These are phyloP conservation scores for Linaria vulgaris DNA, from an alignment of 257 asterid genomes.

Conservation along the genomic window DNA sequence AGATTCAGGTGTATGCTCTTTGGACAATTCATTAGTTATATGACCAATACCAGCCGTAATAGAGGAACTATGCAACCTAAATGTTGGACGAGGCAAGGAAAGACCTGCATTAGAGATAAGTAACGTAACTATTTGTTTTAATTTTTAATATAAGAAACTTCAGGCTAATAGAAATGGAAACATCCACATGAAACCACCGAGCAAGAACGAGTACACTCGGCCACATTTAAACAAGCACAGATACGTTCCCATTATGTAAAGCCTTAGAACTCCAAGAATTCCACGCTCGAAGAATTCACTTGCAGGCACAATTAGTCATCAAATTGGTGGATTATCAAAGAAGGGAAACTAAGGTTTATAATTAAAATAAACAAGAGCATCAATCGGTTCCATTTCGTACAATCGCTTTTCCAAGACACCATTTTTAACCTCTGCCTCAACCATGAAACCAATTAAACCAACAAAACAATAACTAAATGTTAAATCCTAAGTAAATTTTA, in stretches of 20 bases:
- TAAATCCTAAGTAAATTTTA: too few species aligned
- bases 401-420: too few species aligned
- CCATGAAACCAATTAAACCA: too few species aligned
- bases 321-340: too few species aligned
- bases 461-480: too few species aligned
- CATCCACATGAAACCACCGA: neutral
- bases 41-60: constrained; percentile 41
- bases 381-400: too few species aligned
- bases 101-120: constrained; percentile 35
- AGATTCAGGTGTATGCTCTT: constrained; percentile 34
- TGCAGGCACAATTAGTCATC: neutral
- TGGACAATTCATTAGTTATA: constrained; percentile 33
- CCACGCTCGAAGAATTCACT: too few species aligned
- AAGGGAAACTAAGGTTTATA: too few species aligned
- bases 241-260: neutral
- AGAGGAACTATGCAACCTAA: constrained; percentile 27
- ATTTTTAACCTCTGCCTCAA: too few species aligned
- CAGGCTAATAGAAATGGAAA: neutral
- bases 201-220: neutral
- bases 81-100: constrained; percentile 25
- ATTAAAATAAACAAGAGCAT: too few species aligned
- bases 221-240: neutral
- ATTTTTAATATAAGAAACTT: neutral
- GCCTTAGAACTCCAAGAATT: too few species aligned
- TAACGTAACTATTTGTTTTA: neutral